Evolutionary conservation across 306 rosid genomes (phyloP).

Genomic region (Comarum palustre): DNA sequence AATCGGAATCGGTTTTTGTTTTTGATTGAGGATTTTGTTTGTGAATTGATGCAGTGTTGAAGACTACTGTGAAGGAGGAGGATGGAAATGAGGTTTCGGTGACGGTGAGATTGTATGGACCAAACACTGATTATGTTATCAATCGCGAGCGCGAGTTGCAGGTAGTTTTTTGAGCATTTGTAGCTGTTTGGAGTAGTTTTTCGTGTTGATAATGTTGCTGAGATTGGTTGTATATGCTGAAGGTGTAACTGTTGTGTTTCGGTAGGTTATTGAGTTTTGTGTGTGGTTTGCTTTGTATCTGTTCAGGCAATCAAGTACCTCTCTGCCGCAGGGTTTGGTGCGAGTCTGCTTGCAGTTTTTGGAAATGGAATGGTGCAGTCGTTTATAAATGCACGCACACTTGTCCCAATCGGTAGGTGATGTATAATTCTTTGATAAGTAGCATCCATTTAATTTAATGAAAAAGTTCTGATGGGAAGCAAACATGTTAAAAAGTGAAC

Average conservation of each 20-base stretch:
- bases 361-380: constrained; percentile 91
- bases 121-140: constrained; percentile 80
- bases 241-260: neutral
- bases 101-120: constrained; percentile 78
- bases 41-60: constrained; percentile 55
- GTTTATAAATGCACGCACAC: constrained; percentile 72
- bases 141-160: constrained; percentile 80
- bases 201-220: neutral
- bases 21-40: neutral
- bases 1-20: neutral
- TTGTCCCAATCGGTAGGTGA: constrained; percentile 57
- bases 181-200: neutral
- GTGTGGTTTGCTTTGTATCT: constrained; percentile 23
- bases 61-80: constrained; percentile 62
- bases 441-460: neutral
- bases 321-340: constrained; percentile 95
- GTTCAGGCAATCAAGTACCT: constrained; percentile 82
- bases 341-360: constrained; percentile 80
- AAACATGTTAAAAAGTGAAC: neutral
- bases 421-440: neutral
- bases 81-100: constrained; percentile 39
- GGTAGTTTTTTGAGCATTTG: constrained; percentile 41
- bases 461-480: neutral
- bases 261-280: neutral
- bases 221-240: neutral